Evolutionary conservation across 352 stramenopile species (phyloP).

Genomic region (Pythium sp.): DNA sequence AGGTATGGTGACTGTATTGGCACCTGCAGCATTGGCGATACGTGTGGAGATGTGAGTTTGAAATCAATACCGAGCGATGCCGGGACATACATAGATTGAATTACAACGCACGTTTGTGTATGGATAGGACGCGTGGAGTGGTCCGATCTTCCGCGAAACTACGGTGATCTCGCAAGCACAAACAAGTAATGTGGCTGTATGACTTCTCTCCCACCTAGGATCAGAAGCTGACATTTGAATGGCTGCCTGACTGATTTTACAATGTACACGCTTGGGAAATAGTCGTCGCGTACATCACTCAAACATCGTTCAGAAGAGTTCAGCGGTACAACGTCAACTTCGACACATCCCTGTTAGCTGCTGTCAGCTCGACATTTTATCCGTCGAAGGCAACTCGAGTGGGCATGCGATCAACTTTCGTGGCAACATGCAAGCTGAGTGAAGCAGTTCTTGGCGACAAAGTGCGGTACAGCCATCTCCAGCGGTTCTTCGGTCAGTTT

Average conservation of each 20-base stretch:
- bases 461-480: background rate
- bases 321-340: constrained; percentile 35
- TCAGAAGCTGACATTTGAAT: background rate
- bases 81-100: background rate
- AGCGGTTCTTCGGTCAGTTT: constrained; percentile 37
- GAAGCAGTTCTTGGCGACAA: background rate
- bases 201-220: background rate
- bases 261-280: background rate
- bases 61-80: background rate
- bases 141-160: constrained; percentile 29
- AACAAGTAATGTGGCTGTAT: constrained; percentile 22
- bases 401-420: constrained; percentile 12
- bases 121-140: constrained; percentile 7
- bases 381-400: constrained; percentile 6
- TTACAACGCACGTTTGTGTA: background rate
- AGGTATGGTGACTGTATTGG: constrained; percentile 37
- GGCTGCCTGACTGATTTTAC: background rate
- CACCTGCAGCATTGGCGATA: constrained; percentile 33
- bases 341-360: constrained; percentile 21
- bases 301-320: constrained; percentile 36
- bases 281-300: constrained; percentile 37
- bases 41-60: constrained; percentile 38
- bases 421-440: constrained; percentile 11
- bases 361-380: constrained; percentile 20
- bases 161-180: constrained; percentile 41